Evolutionary conservation across 2,329 filamentous ascomycete genomes (phyloP), one percentile per base, ranked within the genome.

Genomic region (Zymoseptoria pseudotritici): DNA sequence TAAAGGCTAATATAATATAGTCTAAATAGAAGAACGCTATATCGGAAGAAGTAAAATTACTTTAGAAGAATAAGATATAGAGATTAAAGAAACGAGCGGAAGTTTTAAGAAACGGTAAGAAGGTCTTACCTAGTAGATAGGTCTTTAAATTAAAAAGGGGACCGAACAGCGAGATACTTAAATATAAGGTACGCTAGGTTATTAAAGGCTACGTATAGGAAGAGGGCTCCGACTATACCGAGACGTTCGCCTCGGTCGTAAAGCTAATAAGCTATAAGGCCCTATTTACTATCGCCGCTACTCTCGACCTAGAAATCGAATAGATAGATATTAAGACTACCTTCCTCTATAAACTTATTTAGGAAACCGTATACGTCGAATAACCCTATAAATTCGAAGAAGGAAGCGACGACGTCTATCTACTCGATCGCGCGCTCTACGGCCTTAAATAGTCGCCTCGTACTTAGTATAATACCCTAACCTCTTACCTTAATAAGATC

Each of bases 111-210:
- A 20, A 7, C 51, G n/a, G n/a, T 9, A 53, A 53, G 51, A 53
- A 53, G 13, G 20, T 53, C 20, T 24, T 53, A 21, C 51, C 7
- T 1, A 19, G 51, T 1, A 20, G 51, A 53, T 53, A 53, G 51
- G 51, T 53, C 4, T 53, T 53, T 53, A 53, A 53, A 24, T 13
- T 53, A 22, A 53, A 50, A 50, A 8, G 49, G 8, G 49, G 17
- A 8, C 49, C 17, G 8, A 19, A 8, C 17, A 13, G 49, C 49
- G 49, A 50, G 21, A 50, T 50, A 8, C 49, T 50, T 19, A 59
- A 59, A n/a, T 65, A 72, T 52, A 73, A 73, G 53, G 59, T 62
- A 19, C 22, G 67, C 50, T 71, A 58, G 63, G 69, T 73, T 4
- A 66, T 70, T 10, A 56, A 64, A 20, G 66, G 68, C 51, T 73